Evolutionary conservation across 2,329 filamentous ascomycete species (phyloP).

Genomic region (Fusarium goolgardi): DNA sequence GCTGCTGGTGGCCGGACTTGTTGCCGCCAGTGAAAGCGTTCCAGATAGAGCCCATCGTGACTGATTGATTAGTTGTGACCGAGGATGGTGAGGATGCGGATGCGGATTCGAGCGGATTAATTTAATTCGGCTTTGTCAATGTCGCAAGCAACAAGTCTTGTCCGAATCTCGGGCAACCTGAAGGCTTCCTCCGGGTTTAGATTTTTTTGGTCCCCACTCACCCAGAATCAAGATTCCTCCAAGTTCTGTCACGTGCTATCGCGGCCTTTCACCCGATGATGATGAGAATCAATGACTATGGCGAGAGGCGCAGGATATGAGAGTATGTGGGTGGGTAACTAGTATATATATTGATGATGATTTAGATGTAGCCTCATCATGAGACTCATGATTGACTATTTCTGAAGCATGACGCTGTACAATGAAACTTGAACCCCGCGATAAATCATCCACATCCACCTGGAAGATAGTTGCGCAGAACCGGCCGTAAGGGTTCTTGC

Average conservation of each 20-base stretch:
- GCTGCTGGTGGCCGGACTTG: constrained; percentile 58
- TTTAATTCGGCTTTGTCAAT: constrained; percentile 29
- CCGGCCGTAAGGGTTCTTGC: background rate
- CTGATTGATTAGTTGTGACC: constrained; percentile 13
- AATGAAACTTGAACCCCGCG: constrained; percentile 2
- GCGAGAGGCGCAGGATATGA: background rate
- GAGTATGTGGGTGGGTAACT: background rate
- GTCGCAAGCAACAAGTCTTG: constrained; percentile 43
- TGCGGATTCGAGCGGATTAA: constrained; percentile 28
- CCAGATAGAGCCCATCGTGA: constrained; percentile 69
- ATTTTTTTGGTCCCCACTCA: constrained; percentile 49
- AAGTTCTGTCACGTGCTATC: constrained; percentile 34
- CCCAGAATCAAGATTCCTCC: constrained; percentile 29
- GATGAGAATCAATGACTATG: background rate
- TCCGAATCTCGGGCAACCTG: constrained; percentile 44
- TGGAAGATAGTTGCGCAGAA: background rate
- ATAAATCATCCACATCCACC: background rate
- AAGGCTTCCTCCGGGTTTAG: constrained; percentile 42
- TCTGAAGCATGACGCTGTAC: background rate
- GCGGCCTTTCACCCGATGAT: constrained; percentile 15
- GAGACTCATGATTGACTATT: background rate
- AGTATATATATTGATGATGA: background rate
- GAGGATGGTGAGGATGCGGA: constrained; percentile 22
- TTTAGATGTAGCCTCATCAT: background rate
- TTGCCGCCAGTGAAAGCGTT: constrained; percentile 71